These are phyloP conservation scores for Aurinia saxatilis DNA, from an alignment of 345 rosid genomes.

Conservation along the genomic window DNA sequence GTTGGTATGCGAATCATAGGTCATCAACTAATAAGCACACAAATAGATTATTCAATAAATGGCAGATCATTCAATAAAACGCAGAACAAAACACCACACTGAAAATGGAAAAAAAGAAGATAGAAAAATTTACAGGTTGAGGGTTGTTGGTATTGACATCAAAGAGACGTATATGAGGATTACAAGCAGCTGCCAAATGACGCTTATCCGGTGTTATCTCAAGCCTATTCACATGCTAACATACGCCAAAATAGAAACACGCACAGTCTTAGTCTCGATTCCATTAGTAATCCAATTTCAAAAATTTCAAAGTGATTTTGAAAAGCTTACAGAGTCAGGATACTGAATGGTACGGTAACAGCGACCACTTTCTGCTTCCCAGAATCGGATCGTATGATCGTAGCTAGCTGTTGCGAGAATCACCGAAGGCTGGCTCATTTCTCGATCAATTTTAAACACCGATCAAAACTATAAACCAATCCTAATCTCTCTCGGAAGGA, in stretches of 20 bases:
- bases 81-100: not conserved
- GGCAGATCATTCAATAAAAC: constrained; percentile 7
- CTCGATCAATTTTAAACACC: not conserved
- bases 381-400: constrained; percentile 82
- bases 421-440: constrained; percentile 79
- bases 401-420: constrained; percentile 94
- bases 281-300: no score
- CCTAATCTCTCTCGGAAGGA: not conserved
- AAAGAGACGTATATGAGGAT: constrained; percentile 86
- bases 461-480: not conserved
- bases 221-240: constrained; percentile 89
- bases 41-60: not conserved
- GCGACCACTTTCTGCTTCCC: constrained; percentile 96
- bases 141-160: constrained; percentile 71
- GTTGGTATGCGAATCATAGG: constrained; percentile 87
- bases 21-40: constrained; percentile 52
- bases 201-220: constrained; percentile 91
- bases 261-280: not conserved
- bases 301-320: not conserved
- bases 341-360: constrained; percentile 90
- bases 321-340: constrained; percentile 66
- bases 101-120: not conserved
- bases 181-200: constrained; percentile 84
- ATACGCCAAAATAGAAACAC: not conserved
- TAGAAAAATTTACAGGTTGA: constrained; percentile 50